These are phyloP conservation scores for Populus hybrid DNA, from an alignment of 441 rosid genomes.

Conservation along the genomic window DNA sequence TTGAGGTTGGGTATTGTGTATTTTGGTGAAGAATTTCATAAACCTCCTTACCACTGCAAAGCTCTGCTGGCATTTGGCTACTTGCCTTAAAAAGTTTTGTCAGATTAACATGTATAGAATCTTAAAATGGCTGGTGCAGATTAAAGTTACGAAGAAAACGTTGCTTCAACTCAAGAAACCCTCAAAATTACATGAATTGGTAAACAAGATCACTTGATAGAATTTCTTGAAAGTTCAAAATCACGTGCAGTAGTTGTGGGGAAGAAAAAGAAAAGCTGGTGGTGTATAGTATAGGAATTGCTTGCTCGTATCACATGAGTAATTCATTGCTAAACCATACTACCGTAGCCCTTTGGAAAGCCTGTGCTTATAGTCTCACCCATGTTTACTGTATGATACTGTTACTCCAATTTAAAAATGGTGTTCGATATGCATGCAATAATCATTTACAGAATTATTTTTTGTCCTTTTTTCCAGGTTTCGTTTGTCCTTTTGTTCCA, in stretches of 20 bases:
- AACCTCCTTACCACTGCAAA: neutral
- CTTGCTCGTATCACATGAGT: neutral
- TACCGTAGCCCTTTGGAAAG: neutral
- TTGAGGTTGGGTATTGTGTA: neutral
- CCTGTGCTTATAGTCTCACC: neutral
- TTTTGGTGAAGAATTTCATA: neutral
- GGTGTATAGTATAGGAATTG: neutral
- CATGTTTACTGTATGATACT: neutral
- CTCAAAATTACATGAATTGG: neutral
- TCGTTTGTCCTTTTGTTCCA: constrained; percentile 67
- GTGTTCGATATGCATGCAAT: neutral
- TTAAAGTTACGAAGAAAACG: neutral
- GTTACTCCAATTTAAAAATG: neutral
- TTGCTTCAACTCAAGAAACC: neutral
- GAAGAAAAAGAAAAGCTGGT: neutral
- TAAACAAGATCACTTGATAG: neutral
- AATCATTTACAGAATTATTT: neutral
- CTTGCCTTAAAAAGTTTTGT: neutral
- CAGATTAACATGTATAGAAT: neutral
- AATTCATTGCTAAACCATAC: neutral
- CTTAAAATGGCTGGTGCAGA: neutral
- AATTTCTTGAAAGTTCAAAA: neutral
- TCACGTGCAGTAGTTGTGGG: neutral
- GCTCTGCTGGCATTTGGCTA: neutral
- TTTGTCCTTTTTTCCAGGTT: constrained; percentile 43